Evolutionary conservation across 352 stramenopile genomes (phyloP), one percentile per base, ranked within the genome.

Genomic region (Phytophthora chlamydospora): DNA sequence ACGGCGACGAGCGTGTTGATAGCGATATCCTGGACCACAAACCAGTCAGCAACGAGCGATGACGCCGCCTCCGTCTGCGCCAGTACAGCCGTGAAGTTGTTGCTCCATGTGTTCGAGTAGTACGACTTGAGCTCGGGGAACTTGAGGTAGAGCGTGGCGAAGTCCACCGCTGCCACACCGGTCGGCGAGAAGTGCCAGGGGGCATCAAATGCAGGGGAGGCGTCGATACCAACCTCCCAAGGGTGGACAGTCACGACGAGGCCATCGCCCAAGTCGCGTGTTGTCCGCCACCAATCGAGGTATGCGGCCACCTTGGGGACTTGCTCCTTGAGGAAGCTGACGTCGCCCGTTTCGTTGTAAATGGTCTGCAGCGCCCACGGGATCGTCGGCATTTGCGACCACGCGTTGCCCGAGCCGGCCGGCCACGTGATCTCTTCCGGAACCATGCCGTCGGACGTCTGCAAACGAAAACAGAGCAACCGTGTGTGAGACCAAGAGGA

Each of bases 11-110:
- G 49, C 6, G 58, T 66, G 43, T 67, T 61, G 17, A 67, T 67
- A 32, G 58, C 58, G n/a, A 67, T 67, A n/a, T 67, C 58, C 40
- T 67, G 43, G 12, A 67, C 58, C 8, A 67, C 34, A 19, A 67
- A 67, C 58, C 58, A 67, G 58, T 67, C 49, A 24, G 58, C 49
- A 14, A 31, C 46, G 27, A 67, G 58, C 24, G 58, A 67, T 6
- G 58, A 61, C 36, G 21, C 31, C 12, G 50, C 58, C 41, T 56
- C 61, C 10, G 50, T 61, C 27, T 67, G 58, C 13, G 33, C 58
- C 1, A 67, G 43, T 5, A 67, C 46, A 24, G 58, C 58, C 2
- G 58, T 67, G 49, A 60, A 67, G 49, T 67, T 67, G 58, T 67
- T 67, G 48, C n/a, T 41, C 42, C 50, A 66, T 2, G 50, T 61